Conservation (phyloP, 257 asterid genomes). For the Henckelia pumila region DNA sequence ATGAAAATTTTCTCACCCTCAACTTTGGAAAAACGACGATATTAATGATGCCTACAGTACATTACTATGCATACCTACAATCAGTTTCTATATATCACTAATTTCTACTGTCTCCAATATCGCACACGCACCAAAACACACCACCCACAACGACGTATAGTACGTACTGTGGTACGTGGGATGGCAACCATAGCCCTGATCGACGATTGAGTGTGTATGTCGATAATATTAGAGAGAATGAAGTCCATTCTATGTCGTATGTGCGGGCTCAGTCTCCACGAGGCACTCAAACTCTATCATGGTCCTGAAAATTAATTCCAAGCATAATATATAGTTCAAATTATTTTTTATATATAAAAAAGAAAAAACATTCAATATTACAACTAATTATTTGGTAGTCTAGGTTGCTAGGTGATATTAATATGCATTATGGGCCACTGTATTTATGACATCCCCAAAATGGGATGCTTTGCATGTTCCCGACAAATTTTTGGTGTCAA, state of each 20-base stretch:
- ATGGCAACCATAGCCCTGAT: no score
- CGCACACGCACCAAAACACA: neutral
- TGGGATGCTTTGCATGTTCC: slow-evolving; percentile 89
- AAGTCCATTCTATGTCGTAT: neutral
- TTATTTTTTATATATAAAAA: slow-evolving; percentile 16
- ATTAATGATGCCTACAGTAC: no score
- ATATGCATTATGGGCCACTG: slow-evolving; percentile 33
- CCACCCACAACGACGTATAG: no score
- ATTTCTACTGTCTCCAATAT: no score
- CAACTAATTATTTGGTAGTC: slow-evolving; percentile 23
- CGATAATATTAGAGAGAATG: neutral
- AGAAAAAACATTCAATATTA: no score
- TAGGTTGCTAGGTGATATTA: slow-evolving; percentile 24
- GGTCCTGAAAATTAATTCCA: neutral
- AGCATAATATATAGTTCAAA: neutral
- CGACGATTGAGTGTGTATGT: neutral
- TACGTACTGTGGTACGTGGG: no score
- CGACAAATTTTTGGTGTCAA: slow-evolving; percentile 69
- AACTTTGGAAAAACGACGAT: no score
- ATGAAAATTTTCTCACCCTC: neutral
- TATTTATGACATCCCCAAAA: slow-evolving; percentile 49
- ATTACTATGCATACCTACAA: no score
- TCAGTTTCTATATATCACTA: no score
- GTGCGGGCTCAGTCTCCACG: neutral
- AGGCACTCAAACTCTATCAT: neutral